Percentiles rank a stretch among this genome's conserved stretches.
phyloP scores from a whole-genome alignment of 2,329 filamentous ascomycete species.

The Diaporthe vexans region DNA sequence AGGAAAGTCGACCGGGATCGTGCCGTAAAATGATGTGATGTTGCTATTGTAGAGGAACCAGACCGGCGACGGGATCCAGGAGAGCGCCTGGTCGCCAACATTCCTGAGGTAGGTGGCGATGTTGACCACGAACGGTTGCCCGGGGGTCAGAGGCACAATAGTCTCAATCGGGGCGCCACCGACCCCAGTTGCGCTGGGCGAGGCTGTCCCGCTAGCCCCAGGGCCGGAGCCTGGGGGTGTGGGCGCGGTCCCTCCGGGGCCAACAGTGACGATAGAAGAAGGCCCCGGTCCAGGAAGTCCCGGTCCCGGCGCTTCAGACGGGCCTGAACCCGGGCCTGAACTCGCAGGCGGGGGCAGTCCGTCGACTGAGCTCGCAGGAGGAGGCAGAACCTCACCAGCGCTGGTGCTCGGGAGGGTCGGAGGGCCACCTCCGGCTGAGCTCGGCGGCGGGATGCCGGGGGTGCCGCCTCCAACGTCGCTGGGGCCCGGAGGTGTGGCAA shows the following conservation, averaged over 20 bases:
- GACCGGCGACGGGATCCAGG: background rate
- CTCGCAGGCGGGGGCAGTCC: background rate
- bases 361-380: background rate
- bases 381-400: background rate
- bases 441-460: background rate
- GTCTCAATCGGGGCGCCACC: background rate
- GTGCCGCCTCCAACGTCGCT: background rate
- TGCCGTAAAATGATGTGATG: constrained; percentile 5
- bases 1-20: background rate
- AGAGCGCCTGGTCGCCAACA: constrained; percentile 6
- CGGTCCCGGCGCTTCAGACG: background rate
- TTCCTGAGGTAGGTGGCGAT: constrained; percentile 4
- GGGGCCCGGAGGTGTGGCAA: background rate
- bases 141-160: background rate
- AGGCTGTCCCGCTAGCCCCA: background rate
- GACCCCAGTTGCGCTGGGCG: constrained; percentile 4
- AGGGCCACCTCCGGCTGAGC: background rate
- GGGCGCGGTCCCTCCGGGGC: background rate
- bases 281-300: background rate
- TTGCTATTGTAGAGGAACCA: constrained; percentile 17
- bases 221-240: background rate
- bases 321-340: background rate
- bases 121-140: constrained; percentile 3
- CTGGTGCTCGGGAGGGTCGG: constrained; percentile 2
- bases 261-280: too few species aligned